These are phyloP conservation scores for Metschnikowia reukaufii DNA, from an alignment of 805 yeast genomes.

Conservation along the genomic window DNA sequence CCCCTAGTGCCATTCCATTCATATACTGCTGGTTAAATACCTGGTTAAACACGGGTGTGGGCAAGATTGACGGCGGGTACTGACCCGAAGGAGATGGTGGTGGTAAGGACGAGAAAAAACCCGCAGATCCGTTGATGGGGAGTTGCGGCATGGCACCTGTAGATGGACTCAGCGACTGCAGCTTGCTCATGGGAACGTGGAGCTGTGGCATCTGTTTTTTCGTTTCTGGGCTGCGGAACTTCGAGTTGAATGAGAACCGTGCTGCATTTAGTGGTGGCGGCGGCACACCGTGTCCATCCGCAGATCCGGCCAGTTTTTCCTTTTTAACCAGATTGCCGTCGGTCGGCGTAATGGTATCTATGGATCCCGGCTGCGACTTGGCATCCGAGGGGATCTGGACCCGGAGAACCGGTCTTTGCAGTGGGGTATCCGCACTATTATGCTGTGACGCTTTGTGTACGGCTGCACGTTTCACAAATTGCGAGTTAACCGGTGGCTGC, in stretches of 20 bases:
- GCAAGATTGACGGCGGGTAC: conserved; percentile 23
- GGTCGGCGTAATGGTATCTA: conserved; percentile 47
- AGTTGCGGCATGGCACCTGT: conserved; percentile 40
- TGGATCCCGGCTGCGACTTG: conserved; percentile 35
- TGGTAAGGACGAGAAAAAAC: conserved; percentile 27
- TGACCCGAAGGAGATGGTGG: conserved; percentile 29
- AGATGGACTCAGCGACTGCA: conserved; percentile 42
- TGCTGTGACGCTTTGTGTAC: conserved; percentile 1
- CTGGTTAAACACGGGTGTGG: conserved; percentile 38
- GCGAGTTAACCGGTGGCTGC: conserved; percentile 14
- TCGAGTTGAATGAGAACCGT: conserved; percentile 14
- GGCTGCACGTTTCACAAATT: conserved; percentile 11
- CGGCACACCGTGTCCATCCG: conserved; percentile 6
- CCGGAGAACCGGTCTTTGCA: conserved; percentile 55
- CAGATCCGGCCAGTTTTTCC: conserved; percentile 6
- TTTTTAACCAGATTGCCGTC: conserved; percentile 23
- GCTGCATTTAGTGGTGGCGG: conserved; percentile 14
- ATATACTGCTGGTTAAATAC: conserved; percentile 29
- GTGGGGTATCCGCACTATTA: conserved; percentile 17
- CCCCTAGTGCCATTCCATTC: conserved; percentile 5
- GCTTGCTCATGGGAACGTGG: conserved; percentile 38
- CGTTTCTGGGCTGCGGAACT: conserved; percentile 20
- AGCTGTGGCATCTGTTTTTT: conserved; percentile 20
- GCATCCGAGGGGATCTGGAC: conserved; percentile 63
- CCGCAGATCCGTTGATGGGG: conserved; percentile 24